phyloP scores from a whole-genome alignment of 768 basidiomycete species.

The Dentipellis fragilis region DNA sequence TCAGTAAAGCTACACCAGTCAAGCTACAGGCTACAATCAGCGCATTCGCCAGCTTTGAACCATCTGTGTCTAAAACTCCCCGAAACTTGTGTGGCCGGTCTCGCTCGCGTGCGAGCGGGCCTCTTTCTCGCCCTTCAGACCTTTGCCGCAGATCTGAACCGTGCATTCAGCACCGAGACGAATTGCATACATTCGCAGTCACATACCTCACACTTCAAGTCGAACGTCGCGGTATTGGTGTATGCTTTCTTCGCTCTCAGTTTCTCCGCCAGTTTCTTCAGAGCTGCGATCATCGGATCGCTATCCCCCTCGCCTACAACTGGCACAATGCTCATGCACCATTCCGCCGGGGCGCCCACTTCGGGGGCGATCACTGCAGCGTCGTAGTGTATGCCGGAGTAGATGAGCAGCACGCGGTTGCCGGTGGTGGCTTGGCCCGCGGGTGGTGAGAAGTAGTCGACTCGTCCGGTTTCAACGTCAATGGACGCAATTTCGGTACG shows the following conservation, averaged over 20 bases:
- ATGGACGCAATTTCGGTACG: slow-evolving; percentile 79
- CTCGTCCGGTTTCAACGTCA: slow-evolving; percentile 86
- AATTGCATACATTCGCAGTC: not conserved
- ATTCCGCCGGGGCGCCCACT: slow-evolving; percentile 66
- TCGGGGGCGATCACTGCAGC: slow-evolving; percentile 76
- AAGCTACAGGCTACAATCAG: not conserved
- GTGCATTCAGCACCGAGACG: slow-evolving; percentile 3
- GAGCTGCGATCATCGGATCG: slow-evolving; percentile 54
- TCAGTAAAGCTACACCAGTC: not conserved
- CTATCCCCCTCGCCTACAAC: slow-evolving; percentile 35
- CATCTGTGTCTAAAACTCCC: slow-evolving; percentile 47
- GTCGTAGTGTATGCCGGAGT: slow-evolving; percentile 97
- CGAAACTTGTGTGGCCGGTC: slow-evolving; percentile 81
- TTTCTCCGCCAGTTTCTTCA: slow-evolving; percentile 58
- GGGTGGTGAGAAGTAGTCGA: slow-evolving; percentile 69
- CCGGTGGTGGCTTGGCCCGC: slow-evolving; percentile 25
- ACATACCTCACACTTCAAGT: slow-evolving; percentile 73
- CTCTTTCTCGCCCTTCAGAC: slow-evolving; percentile 89
- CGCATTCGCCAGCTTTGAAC: no score
- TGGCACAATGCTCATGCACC: slow-evolving; percentile 75
- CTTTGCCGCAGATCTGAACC: slow-evolving; percentile 66
- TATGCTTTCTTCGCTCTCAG: slow-evolving; percentile 73
- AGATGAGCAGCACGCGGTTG: slow-evolving; percentile 57
- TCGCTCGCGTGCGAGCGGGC: slow-evolving; percentile 79
- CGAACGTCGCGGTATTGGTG: slow-evolving; percentile 89